A percentile compares a stretch with the other conserved stretches of the same genome.
These are phyloP conservation scores for Hygrophoropsis aurantiaca DNA, from an alignment of 768 basidiomycete genomes.

Conservation along the genomic window DNA sequence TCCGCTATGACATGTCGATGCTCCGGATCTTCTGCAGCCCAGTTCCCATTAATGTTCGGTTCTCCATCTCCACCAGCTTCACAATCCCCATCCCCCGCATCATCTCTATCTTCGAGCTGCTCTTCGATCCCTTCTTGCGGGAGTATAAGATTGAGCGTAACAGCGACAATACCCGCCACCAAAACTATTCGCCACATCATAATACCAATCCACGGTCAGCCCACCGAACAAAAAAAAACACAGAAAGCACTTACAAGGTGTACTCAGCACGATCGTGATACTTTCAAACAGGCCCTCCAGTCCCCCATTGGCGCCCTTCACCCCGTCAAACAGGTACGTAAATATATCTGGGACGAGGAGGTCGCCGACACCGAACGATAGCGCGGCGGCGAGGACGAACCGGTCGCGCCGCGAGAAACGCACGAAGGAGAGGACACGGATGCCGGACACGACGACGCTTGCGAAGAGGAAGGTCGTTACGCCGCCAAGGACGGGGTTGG, in stretches of 20 bases:
- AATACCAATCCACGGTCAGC: neutral
- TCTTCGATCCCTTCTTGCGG: constrained; percentile 33
- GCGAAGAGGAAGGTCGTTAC: constrained; percentile 89
- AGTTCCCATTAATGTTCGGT: too few relatives aligned
- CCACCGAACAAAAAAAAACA: neutral
- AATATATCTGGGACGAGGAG: constrained; percentile 66
- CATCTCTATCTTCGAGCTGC: constrained; percentile 19
- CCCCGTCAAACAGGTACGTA: constrained; percentile 67
- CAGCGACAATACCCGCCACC: constrained; percentile 56
- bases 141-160: constrained; percentile 56
- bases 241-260: constrained; percentile 79
- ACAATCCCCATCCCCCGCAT: constrained; percentile 22
- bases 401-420: constrained; percentile 63
- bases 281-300: constrained; percentile 71
- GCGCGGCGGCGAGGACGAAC: constrained; percentile 67
- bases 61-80: constrained; percentile 15
- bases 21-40: too few relatives aligned
- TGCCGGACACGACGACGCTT: constrained; percentile 66
- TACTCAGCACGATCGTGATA: constrained; percentile 77
- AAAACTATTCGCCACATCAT: constrained; percentile 41
- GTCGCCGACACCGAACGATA: constrained; percentile 72
- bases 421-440: constrained; percentile 64
- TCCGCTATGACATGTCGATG: too few relatives aligned
- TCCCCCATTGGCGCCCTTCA: constrained; percentile 50
- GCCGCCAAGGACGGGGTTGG: constrained; percentile 78